Percentiles rank a stretch among this genome's conserved stretches.
Conservation (phyloP, 2,329 filamentous ascomycete species). For the Ophiostoma perfectum region DNA sequence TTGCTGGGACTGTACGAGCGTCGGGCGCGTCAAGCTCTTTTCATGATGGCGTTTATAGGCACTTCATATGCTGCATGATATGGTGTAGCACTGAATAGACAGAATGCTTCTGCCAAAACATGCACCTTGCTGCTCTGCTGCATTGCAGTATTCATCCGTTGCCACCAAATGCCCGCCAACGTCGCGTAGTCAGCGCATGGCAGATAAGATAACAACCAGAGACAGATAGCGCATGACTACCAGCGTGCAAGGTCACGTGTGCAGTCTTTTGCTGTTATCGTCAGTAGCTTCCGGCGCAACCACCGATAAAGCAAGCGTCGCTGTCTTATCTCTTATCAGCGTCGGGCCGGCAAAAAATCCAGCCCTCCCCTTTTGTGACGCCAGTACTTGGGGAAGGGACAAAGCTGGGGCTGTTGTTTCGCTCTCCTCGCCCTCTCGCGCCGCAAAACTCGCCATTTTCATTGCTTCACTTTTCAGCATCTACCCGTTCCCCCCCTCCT, state of each 20-base stretch:
- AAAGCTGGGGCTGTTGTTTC: constrained; percentile 16
- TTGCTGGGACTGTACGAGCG: too few relatives aligned
- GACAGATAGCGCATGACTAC: too few relatives aligned
- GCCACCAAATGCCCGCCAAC: too few relatives aligned
- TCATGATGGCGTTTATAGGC: too few relatives aligned
- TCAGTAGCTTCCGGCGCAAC: constrained; percentile 2
- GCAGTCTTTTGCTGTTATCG: background rate
- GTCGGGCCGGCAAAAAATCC: constrained; percentile 28
- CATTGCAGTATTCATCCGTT: too few relatives aligned
- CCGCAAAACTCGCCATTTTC: constrained; percentile 24
- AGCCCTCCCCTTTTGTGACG: constrained; percentile 27
- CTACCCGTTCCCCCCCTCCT: background rate
- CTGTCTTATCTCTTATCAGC: constrained; percentile 27
- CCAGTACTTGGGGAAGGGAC: constrained; percentile 17
- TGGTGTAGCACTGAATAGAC: too few relatives aligned
- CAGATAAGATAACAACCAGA: background rate
- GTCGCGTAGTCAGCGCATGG: background rate
- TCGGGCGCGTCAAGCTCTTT: too few relatives aligned
- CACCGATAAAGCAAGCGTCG: constrained; percentile 7
- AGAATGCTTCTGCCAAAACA: too few relatives aligned
- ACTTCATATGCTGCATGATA: too few relatives aligned
- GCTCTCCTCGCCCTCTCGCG: constrained; percentile 20
- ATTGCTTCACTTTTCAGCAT: constrained; percentile 11
- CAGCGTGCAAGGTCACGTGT: background rate
- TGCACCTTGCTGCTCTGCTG: too few relatives aligned